phyloP scores from a whole-genome alignment of 2,329 filamentous ascomycete species.

The Orbilia brochopaga region DNA sequence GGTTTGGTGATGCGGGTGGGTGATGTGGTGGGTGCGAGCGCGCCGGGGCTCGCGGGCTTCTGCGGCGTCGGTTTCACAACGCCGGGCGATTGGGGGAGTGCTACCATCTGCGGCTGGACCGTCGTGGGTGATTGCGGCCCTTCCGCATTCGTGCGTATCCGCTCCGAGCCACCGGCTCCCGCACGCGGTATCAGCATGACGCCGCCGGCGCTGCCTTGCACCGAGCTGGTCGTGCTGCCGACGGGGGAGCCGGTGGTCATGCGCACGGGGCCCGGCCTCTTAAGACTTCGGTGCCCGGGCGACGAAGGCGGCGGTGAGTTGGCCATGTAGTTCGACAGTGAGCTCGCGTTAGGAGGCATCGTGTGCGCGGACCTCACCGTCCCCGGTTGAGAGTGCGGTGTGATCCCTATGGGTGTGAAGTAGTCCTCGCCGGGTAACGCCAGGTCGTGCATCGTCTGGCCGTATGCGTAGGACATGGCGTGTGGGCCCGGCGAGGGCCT shows the following conservation, averaged over 20 bases:
- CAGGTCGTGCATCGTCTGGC: constrained; percentile 57
- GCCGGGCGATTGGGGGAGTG: constrained; percentile 42
- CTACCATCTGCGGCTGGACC: constrained; percentile 37
- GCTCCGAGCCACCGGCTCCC: constrained; percentile 16
- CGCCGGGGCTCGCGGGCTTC: constrained; percentile 43
- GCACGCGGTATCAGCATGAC: constrained; percentile 44
- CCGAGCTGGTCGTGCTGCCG: constrained; percentile 34
- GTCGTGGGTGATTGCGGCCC: constrained; percentile 29
- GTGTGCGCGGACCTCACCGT: constrained; percentile 46
- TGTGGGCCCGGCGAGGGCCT: constrained; percentile 72
- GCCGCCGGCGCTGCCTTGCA: constrained; percentile 23
- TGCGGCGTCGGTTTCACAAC: constrained; percentile 29
- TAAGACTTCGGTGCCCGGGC: constrained; percentile 44
- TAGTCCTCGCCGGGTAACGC: constrained; percentile 74
- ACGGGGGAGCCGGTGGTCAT: constrained; percentile 47
- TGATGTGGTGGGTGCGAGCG: constrained; percentile 11
- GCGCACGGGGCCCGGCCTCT: constrained; percentile 44
- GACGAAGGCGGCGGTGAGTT: constrained; percentile 46
- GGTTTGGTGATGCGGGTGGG: constrained; percentile 29
- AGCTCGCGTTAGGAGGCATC: constrained; percentile 36
- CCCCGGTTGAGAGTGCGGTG: constrained; percentile 55
- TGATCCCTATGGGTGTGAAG: constrained; percentile 73
- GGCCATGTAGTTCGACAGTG: constrained; percentile 44
- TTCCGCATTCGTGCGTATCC: constrained; percentile 27
- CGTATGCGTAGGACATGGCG: constrained; percentile 49